phyloP scores from a whole-genome alignment of 768 basidiomycete genomes.

The Hericium coralloides region DNA sequence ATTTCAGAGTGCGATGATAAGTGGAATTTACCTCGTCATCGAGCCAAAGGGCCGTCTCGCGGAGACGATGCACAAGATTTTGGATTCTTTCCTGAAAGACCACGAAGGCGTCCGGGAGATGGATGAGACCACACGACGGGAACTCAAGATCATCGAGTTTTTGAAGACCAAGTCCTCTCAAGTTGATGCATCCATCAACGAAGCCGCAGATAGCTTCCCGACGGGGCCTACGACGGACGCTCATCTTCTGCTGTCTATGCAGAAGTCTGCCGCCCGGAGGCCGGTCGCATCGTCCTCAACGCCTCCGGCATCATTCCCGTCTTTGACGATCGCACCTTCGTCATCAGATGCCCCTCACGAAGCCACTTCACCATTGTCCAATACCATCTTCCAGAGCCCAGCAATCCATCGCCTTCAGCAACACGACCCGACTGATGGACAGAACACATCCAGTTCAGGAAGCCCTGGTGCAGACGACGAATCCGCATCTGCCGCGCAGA shows the following conservation, averaged over 20 bases:
- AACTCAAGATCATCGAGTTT: constrained; percentile 81
- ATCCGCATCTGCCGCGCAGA: constrained; percentile 56
- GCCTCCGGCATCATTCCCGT: background rate
- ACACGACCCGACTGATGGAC: constrained; percentile 33
- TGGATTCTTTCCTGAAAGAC: constrained; percentile 71
- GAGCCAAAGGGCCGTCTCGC: constrained; percentile 67
- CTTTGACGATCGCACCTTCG: constrained; percentile 10
- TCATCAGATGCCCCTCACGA: constrained; percentile 1
- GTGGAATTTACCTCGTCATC: constrained; percentile 77
- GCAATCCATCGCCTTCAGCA: constrained; percentile 55
- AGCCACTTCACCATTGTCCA: constrained; percentile 24
- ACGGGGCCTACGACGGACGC: constrained; percentile 1
- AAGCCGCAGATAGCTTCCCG: constrained; percentile 1
- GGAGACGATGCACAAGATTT: constrained; percentile 64
- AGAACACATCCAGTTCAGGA: constrained; percentile 56
- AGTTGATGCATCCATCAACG: constrained; percentile 13
- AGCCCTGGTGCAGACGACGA: constrained; percentile 66
- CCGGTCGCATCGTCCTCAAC: background rate
- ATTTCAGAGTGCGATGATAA: constrained; percentile 86
- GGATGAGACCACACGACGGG: constrained; percentile 76
- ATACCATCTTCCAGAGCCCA: constrained; percentile 36
- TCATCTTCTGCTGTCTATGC: constrained; percentile 5
- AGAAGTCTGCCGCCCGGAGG: constrained; percentile 19
- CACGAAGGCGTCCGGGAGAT: constrained; percentile 51
- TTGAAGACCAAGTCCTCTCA: constrained; percentile 61